These are phyloP conservation scores for Metschnikowia dekortorum DNA, from an alignment of 805 yeast genomes.

Conservation along the genomic window DNA sequence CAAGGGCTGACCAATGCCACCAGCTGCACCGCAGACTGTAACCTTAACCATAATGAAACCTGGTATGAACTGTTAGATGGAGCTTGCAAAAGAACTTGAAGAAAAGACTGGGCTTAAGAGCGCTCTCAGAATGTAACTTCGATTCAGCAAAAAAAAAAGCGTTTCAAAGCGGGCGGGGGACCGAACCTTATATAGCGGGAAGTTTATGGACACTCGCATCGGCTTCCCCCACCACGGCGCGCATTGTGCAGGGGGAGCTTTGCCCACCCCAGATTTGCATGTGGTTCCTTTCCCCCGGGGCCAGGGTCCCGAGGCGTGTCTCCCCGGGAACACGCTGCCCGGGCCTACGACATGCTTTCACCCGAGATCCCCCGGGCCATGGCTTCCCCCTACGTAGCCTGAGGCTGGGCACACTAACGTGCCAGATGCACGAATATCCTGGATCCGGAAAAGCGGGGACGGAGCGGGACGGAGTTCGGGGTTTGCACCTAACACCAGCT, in stretches of 20 bases:
- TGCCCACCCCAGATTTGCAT: slow-evolving; percentile 15
- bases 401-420: too few species aligned
- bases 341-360: neutral
- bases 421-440: neutral
- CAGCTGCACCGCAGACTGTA: slow-evolving; percentile 86
- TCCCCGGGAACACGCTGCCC: neutral
- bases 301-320: neutral
- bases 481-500: neutral
- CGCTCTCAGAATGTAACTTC: neutral
- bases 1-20: slow-evolving; percentile 92
- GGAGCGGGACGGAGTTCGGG: slow-evolving; percentile 1
- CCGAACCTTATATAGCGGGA: slow-evolving; percentile 10
- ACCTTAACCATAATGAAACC: slow-evolving; percentile 52
- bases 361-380: neutral
- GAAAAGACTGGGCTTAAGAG: neutral
- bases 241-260: neutral
- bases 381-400: neutral
- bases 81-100: neutral
- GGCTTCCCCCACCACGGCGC: neutral
- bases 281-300: slow-evolving; percentile 10
- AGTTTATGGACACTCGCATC: slow-evolving; percentile 5
- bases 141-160: neutral
- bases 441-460: neutral
- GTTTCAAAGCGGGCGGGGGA: neutral
- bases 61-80: neutral